phyloP scores from a whole-genome alignment of 73 alveolate genomes.

The Paramecium biaurelia region DNA sequence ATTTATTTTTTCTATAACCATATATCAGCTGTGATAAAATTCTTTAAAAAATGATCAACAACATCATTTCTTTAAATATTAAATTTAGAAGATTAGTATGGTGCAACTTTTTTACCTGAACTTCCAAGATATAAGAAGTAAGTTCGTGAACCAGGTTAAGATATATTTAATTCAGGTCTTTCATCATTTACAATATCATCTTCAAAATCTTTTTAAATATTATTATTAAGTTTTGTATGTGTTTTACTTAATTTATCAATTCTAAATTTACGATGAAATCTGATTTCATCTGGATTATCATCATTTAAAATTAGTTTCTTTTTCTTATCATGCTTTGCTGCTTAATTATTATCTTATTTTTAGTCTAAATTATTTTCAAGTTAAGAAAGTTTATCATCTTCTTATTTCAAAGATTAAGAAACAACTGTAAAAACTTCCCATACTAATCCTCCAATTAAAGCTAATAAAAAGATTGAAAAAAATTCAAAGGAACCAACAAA shows the following conservation, averaged over 20 bases:
- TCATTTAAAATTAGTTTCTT: background rate
- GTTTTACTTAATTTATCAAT: background rate
- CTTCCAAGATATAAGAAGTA: background rate
- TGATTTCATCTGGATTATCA: conserved; percentile 12
- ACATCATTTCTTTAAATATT: background rate
- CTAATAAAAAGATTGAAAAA: conserved; percentile 22
- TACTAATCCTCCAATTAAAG: conserved; percentile 55
- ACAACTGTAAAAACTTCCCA: conserved; percentile 61
- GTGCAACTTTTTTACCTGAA: background rate
- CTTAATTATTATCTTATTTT: background rate
- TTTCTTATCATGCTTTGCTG: background rate
- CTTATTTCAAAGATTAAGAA: background rate
- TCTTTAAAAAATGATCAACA: background rate
- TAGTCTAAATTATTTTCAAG: background rate
- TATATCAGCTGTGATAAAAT: background rate
- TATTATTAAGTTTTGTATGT: background rate
- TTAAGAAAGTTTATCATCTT: background rate
- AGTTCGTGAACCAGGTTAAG: background rate
- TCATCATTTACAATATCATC: background rate
- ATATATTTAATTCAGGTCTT: background rate
- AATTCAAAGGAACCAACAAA: conserved; percentile 42
- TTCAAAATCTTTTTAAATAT: background rate
- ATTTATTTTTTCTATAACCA: background rate
- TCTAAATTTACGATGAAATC: background rate
- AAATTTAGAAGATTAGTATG: background rate